Evolutionary conservation across 2,329 filamentous ascomycete species (phyloP).

Genomic region (Hypoxylon sp.): DNA sequence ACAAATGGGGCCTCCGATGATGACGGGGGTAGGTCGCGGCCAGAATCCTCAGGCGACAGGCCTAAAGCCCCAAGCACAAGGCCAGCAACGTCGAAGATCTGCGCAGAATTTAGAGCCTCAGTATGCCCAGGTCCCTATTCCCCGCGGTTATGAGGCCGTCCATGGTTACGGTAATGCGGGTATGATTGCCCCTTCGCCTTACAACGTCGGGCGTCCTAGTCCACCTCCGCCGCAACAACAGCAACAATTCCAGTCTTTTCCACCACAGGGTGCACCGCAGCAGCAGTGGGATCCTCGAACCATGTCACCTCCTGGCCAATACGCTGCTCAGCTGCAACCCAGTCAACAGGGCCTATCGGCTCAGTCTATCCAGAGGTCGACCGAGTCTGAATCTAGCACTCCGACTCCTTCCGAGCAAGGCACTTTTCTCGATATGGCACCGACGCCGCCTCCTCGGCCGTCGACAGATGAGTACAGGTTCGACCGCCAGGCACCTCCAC

Average conservation of each 20-base stretch:
- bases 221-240: slow-evolving; percentile 35
- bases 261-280: slow-evolving; percentile 31
- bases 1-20: slow-evolving; percentile 42
- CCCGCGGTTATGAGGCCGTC: slow-evolving; percentile 51
- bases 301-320: slow-evolving; percentile 22
- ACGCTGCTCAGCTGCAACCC: slow-evolving; percentile 19
- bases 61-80: slow-evolving; percentile 19
- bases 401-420: slow-evolving; percentile 35
- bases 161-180: slow-evolving; percentile 49
- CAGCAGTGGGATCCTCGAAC: slow-evolving; percentile 46
- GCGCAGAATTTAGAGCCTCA: slow-evolving; percentile 40
- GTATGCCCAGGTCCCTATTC: slow-evolving; percentile 52
- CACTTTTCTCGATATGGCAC: slow-evolving; percentile 41
- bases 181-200: slow-evolving; percentile 48
- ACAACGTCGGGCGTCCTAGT: slow-evolving; percentile 45
- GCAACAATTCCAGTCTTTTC: slow-evolving; percentile 37
- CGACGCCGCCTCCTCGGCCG: slow-evolving; percentile 30
- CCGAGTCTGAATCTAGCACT: slow-evolving; percentile 23
- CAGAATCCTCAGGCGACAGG: slow-evolving; percentile 32
- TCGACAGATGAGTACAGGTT: slow-evolving; percentile 16
- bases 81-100: slow-evolving; percentile 18
- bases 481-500: slow-evolving; percentile 15
- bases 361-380: slow-evolving; percentile 25
- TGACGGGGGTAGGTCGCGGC: slow-evolving; percentile 35
- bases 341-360: slow-evolving; percentile 9